Evolutionary conservation across 2,329 filamentous ascomycete species (phyloP).

Genomic region (Trichophyton verrucosum): DNA sequence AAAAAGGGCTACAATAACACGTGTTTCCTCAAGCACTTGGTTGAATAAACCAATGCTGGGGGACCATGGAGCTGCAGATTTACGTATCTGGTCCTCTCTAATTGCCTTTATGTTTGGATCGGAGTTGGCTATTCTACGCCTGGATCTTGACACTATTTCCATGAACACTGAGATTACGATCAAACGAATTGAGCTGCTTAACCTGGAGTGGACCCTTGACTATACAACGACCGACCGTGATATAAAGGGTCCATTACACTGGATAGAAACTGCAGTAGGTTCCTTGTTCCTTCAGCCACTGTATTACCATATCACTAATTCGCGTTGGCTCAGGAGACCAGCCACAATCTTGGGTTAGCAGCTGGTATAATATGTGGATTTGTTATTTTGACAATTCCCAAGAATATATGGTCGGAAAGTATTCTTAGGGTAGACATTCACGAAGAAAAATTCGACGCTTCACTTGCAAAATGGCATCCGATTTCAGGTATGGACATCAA

Average conservation of each 20-base stretch:
- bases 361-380: slow-evolving; percentile 5
- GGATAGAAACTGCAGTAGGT: neutral
- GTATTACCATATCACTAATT: neutral
- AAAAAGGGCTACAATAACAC: slow-evolving; percentile 17
- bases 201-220: neutral
- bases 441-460: neutral
- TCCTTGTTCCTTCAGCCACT: neutral
- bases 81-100: neutral
- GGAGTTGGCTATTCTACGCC: slow-evolving; percentile 15
- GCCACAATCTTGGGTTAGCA: neutral
- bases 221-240: neutral
- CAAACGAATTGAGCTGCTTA: neutral
- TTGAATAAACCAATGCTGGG: slow-evolving; percentile 3
- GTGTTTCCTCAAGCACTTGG: slow-evolving; percentile 27
- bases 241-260: slow-evolving; percentile 7
- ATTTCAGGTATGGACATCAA: neutral
- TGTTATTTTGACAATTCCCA: neutral
- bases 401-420: neutral
- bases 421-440: neutral
- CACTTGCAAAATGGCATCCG: neutral
- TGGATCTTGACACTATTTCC: neutral
- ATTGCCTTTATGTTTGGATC: slow-evolving; percentile 22
- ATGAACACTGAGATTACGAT: neutral
- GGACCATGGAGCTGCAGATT: neutral
- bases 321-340: neutral